Base-by-base conservation (phyloP, 2,329 filamentous ascomycete genomes). In the Cercospora nicotianae region DNA sequence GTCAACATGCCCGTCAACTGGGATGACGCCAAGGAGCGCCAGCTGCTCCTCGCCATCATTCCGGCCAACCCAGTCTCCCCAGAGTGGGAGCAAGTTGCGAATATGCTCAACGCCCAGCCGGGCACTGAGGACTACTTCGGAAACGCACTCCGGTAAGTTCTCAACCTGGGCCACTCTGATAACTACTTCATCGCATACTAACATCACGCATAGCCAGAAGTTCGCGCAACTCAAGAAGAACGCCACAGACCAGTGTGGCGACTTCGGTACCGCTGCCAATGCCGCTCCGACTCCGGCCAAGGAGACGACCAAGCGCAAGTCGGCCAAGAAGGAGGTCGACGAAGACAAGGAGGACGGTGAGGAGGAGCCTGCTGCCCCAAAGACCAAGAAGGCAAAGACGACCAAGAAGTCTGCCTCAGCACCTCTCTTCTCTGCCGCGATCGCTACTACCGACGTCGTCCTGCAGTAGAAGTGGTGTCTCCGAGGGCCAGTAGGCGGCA, bases 21-120 rank as follows among this genome's bases (percentile, higher is more conserved):
- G 60, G 61, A 66, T 23, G 67, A 69, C 18, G 10, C 53, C 28
- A 67, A 66, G 13, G 67, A 69, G 33, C 60, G 64, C 53, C 64
- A 67, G 9, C 59, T 69, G 23, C 64, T 64, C 13, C 60, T 69
- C 28, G 55, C 64, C 16, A 64, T 69, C 64, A 69, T 69, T 31
- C n/a, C 36, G 0, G 16, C 60, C 31, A 33, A 23, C 28, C 20
- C 51, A 1, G 58, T 16, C n/a, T 12, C 55, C 10, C 71, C 68
- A 1, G 68, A 72, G 9, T 72, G 72, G 69, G 64, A 69, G 16
- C 23, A 69, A 23, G 66, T 74, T 18, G 72, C 72, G 6, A 45
- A 62, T 7, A 33, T 72, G 26, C 68, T 74, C 69, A 53, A 67
- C 16, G 16, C 28, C 6, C 36, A 31, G 33, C 16, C 2, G 18